Base-by-base conservation (phyloP, 2,329 filamentous ascomycete genomes). In the Helicocarpus griseus region DNA sequence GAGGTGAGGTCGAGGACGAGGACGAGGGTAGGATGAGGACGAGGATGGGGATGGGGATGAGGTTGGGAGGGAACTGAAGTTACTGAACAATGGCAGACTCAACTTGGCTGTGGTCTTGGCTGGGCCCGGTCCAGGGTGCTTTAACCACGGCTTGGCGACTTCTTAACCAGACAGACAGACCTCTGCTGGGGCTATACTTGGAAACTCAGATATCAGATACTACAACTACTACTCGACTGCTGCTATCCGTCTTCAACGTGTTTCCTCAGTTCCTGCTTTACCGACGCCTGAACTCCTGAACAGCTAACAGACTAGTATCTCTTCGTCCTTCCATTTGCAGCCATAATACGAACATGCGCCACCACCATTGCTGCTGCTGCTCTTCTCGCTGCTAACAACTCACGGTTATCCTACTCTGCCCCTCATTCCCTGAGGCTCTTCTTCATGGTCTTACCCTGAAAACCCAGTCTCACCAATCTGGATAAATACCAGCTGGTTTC, bases 281-380 rank as follows among this genome's bases (percentile, higher is more conserved):
- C 9, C 31, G 9, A 9, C 5, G 9, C 31, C 29, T 33, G 29
- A 33, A 33, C 29, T 33, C 29, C 29, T n/a, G n/a, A n/a, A n/a
- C 29, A 33, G 13, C 29, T 6, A 33, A 6, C 29, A 6, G 29
- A 6, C 29, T 14, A 35, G 9, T 14, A 2, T 35, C 41, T 45
- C 41, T 17, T 2, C 4, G 11, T 11, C 14, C 40, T n/a, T 5
- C 8, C 22, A 19, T 4, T 3, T 28, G 7, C 26, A 8, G 22
- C 13, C 6, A 19, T 48, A 48, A 48, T 48, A 48, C 46, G 46
- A 48, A 24, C 7, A 24, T 48, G 19, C 46, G 46, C 29, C 46
- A 48, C 46, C 4, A 28, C 21, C 46, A 3, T 8, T n/a, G 31
- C 29, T 38, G 31, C 31, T 7, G 46, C 31, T 1, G 9, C 21